Conservation (phyloP, 768 basidiomycete genomes). For the Nevesoporus exiguus region DNA sequence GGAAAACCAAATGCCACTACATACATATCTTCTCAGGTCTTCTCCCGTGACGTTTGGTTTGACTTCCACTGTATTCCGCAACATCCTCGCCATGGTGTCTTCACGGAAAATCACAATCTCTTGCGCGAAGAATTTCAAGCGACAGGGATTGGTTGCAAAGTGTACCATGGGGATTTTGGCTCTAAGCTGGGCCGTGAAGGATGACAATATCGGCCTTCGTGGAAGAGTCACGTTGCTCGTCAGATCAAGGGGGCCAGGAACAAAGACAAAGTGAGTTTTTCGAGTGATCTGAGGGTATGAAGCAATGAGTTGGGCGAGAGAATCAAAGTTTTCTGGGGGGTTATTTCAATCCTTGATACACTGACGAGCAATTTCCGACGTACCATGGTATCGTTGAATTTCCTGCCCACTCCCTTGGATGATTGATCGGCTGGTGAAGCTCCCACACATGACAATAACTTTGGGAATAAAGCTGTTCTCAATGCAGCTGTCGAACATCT, state of each 20-base stretch:
- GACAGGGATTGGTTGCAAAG: slow-evolving; percentile 88
- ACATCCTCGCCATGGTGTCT: slow-evolving; percentile 90
- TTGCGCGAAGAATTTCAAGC: slow-evolving; percentile 92
- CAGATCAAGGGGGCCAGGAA: slow-evolving; percentile 92
- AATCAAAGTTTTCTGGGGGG: slow-evolving; percentile 80
- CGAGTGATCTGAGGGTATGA: slow-evolving; percentile 76
- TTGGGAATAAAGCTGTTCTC: slow-evolving; percentile 86
- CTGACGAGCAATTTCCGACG: neutral
- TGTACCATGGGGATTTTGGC: slow-evolving; percentile 74
- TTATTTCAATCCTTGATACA: slow-evolving; percentile 1
- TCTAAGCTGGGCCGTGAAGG: slow-evolving; percentile 66
- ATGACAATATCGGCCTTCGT: slow-evolving; percentile 73
- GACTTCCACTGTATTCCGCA: slow-evolving; percentile 86
- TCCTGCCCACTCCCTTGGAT: slow-evolving; percentile 74
- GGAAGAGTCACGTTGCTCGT: slow-evolving; percentile 79
- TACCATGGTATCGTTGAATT: slow-evolving; percentile 84
- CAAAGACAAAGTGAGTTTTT: slow-evolving; percentile 85
- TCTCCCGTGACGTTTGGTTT: slow-evolving; percentile 77
- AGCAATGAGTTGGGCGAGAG: slow-evolving; percentile 79
- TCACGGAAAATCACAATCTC: slow-evolving; percentile 94
- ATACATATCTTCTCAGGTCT: slow-evolving; percentile 84
- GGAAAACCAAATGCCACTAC: slow-evolving; percentile 26
- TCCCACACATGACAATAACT: slow-evolving; percentile 90
- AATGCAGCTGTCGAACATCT: slow-evolving; percentile 87
- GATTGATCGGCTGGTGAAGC: slow-evolving; percentile 85